Evolutionary conservation across 768 basidiomycete genomes (phyloP), one percentile per base, ranked within the genome.

Genomic region (Neoboletus subvelutipes): DNA sequence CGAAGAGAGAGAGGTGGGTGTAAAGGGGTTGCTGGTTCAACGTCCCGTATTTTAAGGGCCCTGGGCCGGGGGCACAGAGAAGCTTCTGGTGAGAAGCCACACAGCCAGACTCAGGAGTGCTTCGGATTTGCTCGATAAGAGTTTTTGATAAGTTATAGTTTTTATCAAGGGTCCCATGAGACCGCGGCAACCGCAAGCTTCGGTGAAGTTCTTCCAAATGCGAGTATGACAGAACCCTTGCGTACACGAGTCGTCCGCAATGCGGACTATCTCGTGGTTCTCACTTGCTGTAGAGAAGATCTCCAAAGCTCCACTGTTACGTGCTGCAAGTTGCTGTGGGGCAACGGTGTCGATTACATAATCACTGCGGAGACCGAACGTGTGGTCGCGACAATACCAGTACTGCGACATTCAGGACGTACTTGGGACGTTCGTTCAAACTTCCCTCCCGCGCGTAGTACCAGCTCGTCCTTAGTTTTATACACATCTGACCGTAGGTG

Each of bases 301-400:
- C 15, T 31, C 9, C 29, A 10, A 28, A 28, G 28, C 7, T 28
- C 28, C 28, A 28, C 5, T 28, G 28, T 28, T 28, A 28, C 28
- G 5, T 3, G 13, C 10, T 24, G 13, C n/a, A n/a, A n/a, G n/a
- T n/a, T n/a, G n/a, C n/a, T n/a, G n/a, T 24, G 28, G 28, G 49
- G 39, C 24, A 5, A 45, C 31, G 2, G 33, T 37, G 9, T 52
- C 6, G 15, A 48, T 64, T 65, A 65, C 49, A 29, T 66, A 59
- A 66, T 54, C 54, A 12, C 55, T 66, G 64, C 64, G 64, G 64
- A 62, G 64, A 56, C 54, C 43, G 7, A 64, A 57, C 36, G 13
- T 37, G 12, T 18, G 4, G 45, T 31, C 28, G 50, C 5, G n/a
- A 9, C 46, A 36, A 45, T 37, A 39, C 54, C 22, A 33, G 18